Percentiles rank a stretch among this genome's conserved stretches.
These are phyloP conservation scores for Colletotrichum filicis DNA, from an alignment of 2,329 filamentous ascomycete species.

Conservation along the genomic window DNA sequence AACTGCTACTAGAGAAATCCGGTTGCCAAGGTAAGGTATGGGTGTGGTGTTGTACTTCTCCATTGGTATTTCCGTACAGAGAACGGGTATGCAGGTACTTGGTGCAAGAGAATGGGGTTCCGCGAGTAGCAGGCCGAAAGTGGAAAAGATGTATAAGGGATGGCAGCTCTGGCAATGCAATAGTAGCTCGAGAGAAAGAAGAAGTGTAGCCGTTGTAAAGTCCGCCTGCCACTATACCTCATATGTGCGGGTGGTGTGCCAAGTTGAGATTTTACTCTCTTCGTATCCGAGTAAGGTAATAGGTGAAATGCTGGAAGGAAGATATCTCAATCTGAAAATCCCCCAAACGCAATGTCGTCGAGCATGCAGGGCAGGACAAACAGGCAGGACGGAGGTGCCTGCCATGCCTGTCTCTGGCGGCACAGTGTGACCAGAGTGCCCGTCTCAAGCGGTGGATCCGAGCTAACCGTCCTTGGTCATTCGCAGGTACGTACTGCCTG, in stretches of 20 bases:
- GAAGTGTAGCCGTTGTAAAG: background rate
- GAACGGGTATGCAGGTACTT: background rate
- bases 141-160: background rate
- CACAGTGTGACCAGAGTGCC: conserved; percentile 25
- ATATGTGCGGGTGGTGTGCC: background rate
- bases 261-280: background rate
- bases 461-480: conserved; percentile 5
- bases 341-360: background rate
- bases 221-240: background rate
- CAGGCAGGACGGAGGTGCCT: background rate
- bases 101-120: background rate
- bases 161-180: background rate
- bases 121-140: background rate
- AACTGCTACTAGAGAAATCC: background rate
- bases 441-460: background rate
- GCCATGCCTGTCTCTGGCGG: background rate
- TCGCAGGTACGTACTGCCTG: conserved; percentile 9
- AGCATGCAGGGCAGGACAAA: background rate
- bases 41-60: background rate
- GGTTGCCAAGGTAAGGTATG: too few relatives aligned
- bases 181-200: background rate
- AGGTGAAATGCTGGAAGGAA: background rate
- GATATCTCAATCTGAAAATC: background rate
- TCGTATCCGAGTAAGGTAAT: background rate
- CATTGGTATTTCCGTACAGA: background rate